These are phyloP conservation scores for Phoma herbarum DNA, from an alignment of 2,329 filamentous ascomycete genomes.

Conservation along the genomic window DNA sequence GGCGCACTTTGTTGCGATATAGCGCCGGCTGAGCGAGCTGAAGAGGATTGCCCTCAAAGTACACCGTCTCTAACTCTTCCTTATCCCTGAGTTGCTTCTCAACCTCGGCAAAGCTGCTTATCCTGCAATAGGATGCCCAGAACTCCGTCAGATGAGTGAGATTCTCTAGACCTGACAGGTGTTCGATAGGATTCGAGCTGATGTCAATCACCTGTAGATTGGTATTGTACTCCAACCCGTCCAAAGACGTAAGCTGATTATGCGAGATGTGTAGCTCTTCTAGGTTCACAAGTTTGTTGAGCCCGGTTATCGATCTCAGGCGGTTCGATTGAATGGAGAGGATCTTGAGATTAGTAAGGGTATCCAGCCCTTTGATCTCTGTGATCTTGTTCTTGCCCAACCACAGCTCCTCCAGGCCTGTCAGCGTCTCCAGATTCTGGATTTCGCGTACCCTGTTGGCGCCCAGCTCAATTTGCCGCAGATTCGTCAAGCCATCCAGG, in stretches of 20 bases:
- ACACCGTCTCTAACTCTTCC: constrained; percentile 83
- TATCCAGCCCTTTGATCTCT: constrained; percentile 77
- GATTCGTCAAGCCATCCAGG: constrained; percentile 74
- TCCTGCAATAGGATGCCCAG: constrained; percentile 90
- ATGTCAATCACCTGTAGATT: constrained; percentile 82
- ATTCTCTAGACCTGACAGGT: constrained; percentile 74
- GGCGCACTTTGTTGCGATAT: constrained; percentile 91
- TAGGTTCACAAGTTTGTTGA: constrained; percentile 76
- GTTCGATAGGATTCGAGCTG: constrained; percentile 83
- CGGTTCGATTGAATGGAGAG: constrained; percentile 96
- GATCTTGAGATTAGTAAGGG: constrained; percentile 80
- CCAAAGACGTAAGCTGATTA: constrained; percentile 82
- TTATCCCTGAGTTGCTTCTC: constrained; percentile 82
- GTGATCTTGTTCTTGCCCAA: constrained; percentile 97
- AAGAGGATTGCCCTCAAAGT: constrained; percentile 94
- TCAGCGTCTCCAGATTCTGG: constrained; percentile 79
- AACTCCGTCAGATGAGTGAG: constrained; percentile 83
- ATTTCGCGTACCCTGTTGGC: constrained; percentile 93
- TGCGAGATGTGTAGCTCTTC: constrained; percentile 97
- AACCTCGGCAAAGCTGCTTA: constrained; percentile 82
- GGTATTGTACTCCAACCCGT: constrained; percentile 65
- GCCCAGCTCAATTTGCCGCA: constrained; percentile 87
- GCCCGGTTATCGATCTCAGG: constrained; percentile 78
- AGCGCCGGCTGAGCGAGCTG: constrained; percentile 81
- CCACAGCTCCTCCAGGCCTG: constrained; percentile 88